Evolutionary conservation across 768 basidiomycete genomes (phyloP).

Genomic region (Rhodotorula graminis): DNA sequence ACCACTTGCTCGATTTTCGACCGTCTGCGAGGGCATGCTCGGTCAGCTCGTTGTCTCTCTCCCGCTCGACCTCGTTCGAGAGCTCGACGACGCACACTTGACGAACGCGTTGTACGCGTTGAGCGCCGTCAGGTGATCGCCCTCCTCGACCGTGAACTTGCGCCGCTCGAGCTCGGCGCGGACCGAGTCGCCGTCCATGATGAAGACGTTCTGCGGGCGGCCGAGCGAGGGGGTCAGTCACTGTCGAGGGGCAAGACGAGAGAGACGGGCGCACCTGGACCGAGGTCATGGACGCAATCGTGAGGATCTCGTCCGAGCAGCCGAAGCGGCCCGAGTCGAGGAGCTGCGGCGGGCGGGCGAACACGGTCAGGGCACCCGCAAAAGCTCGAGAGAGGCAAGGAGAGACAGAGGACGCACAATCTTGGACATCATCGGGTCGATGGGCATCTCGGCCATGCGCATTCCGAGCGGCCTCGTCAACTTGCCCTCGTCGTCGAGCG

Average conservation of each 20-base stretch:
- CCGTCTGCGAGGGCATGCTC: conserved; percentile 35
- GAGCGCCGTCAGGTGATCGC: conserved; percentile 88
- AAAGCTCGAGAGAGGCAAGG: background rate
- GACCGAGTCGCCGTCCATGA: conserved; percentile 79
- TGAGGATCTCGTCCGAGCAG: conserved; percentile 92
- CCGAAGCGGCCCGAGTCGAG: conserved; percentile 76
- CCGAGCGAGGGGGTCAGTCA: too few relatives aligned
- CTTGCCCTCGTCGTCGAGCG: conserved; percentile 67
- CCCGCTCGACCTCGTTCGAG: too few relatives aligned
- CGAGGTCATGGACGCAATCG: conserved; percentile 91
- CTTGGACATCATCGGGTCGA: conserved; percentile 87
- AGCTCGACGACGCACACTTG: conserved; percentile 53
- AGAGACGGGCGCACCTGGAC: conserved; percentile 70
- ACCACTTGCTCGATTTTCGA: conserved; percentile 80
- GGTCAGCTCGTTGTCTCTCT: background rate
- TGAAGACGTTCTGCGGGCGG: conserved; percentile 68
- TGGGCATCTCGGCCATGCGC: conserved; percentile 86
- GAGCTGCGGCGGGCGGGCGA: conserved; percentile 54
- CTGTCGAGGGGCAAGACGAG: too few relatives aligned
- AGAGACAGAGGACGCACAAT: conserved; percentile 66
- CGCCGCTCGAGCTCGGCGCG: conserved; percentile 84
- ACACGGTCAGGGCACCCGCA: background rate
- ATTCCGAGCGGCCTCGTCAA: conserved; percentile 70
- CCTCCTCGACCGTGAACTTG: conserved; percentile 98
- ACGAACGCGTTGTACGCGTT: conserved; percentile 95